phyloP scores from a whole-genome alignment of 345 rosid genomes.

The Rubroshorea leprosula region DNA sequence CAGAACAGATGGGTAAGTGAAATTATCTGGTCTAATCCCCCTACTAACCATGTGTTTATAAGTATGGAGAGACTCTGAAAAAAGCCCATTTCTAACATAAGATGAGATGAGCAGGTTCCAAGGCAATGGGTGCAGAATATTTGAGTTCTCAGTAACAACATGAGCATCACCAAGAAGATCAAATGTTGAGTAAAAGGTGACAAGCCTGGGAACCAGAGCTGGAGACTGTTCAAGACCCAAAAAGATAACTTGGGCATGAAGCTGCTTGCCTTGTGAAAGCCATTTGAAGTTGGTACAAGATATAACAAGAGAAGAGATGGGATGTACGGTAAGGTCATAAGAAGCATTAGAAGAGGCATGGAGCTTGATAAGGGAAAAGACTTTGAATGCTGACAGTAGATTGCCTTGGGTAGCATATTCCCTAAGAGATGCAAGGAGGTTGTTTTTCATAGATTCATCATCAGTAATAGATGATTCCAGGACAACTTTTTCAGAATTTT shows the following conservation, averaged over 20 bases:
- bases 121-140: conserved; percentile 39
- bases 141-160: conserved; percentile 30
- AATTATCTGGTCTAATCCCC: conserved; percentile 61
- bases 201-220: conserved; percentile 55
- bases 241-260: conserved; percentile 44
- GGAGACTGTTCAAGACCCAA: conserved; percentile 50
- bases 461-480: not conserved
- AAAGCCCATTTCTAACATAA: conserved; percentile 39
- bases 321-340: conserved; percentile 25
- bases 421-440: conserved; percentile 31
- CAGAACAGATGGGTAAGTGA: conserved; percentile 72
- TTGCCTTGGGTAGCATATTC: conserved; percentile 35
- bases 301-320: conserved; percentile 38
- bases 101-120: conserved; percentile 70
- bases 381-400: conserved; percentile 37
- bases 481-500: conserved; percentile 1
- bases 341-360: conserved; percentile 22
- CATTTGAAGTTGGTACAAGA: conserved; percentile 35
- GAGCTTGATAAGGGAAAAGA: conserved; percentile 31
- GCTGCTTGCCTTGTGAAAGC: conserved; percentile 39
- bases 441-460: conserved; percentile 39
- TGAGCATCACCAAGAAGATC: conserved; percentile 38
- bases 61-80: conserved; percentile 35
- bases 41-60: conserved; percentile 49
- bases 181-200: conserved; percentile 49